These are phyloP conservation scores for Babesia caballi DNA, from an alignment of 169 alveolate species.

Conservation along the genomic window DNA sequence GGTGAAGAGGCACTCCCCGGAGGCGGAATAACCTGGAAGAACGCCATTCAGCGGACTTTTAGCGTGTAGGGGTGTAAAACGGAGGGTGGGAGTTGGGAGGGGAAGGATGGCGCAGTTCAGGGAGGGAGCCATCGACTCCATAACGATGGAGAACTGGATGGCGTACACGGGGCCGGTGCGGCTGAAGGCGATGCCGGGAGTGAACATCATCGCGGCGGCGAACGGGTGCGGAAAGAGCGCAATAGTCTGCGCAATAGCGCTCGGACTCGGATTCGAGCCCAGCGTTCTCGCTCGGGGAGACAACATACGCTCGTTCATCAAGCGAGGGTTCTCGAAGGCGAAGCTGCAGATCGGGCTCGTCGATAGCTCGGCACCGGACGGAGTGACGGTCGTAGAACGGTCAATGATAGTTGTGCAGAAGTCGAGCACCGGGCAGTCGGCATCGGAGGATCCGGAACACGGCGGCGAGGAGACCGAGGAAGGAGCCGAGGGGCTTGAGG, in stretches of 20 bases:
- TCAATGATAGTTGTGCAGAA: not conserved
- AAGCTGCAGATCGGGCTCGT: slow-evolving; percentile 36
- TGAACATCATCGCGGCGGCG: slow-evolving; percentile 74
- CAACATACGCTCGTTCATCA: slow-evolving; percentile 60
- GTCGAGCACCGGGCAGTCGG: not conserved
- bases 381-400: not conserved
- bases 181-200: slow-evolving; percentile 66
- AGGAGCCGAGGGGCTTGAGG: not conserved
- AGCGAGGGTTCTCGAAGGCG: slow-evolving; percentile 60
- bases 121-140: slow-evolving; percentile 59
- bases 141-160: slow-evolving; percentile 73
- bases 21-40: too few species aligned
- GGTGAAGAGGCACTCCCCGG: too few species aligned
- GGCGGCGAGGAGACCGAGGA: not conserved
- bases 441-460: not conserved
- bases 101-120: not conserved
- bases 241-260: slow-evolving; percentile 72
- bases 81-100: too few species aligned
- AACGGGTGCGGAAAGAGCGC: slow-evolving; percentile 75
- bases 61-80: too few species aligned
- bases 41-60: too few species aligned
- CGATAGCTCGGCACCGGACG: not conserved
- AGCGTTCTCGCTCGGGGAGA: slow-evolving; percentile 66
- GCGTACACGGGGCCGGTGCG: slow-evolving; percentile 74
- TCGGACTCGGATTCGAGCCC: slow-evolving; percentile 69